Base-by-base conservation (phyloP, 306 rosid species). In the Ormosia semicastrata region DNA sequence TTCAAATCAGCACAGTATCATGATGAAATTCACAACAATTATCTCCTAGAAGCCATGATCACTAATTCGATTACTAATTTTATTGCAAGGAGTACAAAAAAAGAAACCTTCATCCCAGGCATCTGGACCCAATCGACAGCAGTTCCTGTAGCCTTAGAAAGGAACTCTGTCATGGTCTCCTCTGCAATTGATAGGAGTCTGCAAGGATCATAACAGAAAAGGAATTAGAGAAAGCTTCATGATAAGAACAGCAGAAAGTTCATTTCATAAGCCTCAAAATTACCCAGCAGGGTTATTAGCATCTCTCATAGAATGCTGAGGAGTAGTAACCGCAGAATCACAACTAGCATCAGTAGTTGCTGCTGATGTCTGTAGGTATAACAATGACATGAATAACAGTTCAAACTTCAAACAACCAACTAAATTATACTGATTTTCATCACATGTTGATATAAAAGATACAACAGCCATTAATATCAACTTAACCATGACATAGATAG, bases 91-190 rank as follows among this genome's bases (percentile, higher is more conserved):
- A 54, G 3, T 9, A 68, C 14, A 17, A 66, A 46, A 32, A 58
- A 83, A 76, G 33, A 60, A 57, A 96, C 99, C 99, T 96, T 96
- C 99, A 96, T 96, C 98, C 99, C 99, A 92, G 99, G 97, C 99
- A 96, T 91, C 98, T 96, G 99, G 97, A 96, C 98, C 99, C 99
- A 96, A 91, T 96, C 98, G 76, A 96, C 98, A 96, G 99, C 99
- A 90, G 98, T 96, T 92, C 99, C 99, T 64, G 99, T 96, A 86
- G 99, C 99, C 94, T 96, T 96, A 44, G 99, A 96, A 86, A 96
- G 97, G 97, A 96, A 96, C 97, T 93, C 99, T 83, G 99, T 88
- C 96, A 96, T 89, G 79, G 96, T 93, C 90, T 93, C 99, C 94
- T 96, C 97, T 3, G 99, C 99, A 82, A 96, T 89, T 71, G 98